A percentile compares a stretch with the other conserved stretches of the same genome.
These are phyloP conservation scores for Cladosporium sp. DNA, from an alignment of 2,329 filamentous ascomycete species.

Conservation along the genomic window DNA sequence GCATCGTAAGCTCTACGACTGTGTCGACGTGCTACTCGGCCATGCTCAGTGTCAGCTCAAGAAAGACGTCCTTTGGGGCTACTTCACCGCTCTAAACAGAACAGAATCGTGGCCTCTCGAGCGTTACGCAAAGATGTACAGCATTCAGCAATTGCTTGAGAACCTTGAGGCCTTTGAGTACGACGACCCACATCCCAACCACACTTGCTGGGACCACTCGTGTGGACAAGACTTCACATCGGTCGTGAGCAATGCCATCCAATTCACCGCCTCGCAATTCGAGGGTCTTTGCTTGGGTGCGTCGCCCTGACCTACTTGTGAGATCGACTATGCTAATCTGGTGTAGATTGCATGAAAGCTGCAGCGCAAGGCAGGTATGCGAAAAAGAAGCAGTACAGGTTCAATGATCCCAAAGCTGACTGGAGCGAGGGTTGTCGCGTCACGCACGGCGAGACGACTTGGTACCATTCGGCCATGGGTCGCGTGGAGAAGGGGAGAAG, in stretches of 20 bases:
- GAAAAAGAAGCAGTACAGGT: conserved; percentile 17
- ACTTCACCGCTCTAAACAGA: conserved; percentile 15
- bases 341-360: background rate
- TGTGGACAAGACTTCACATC: background rate
- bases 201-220: background rate
- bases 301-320: background rate
- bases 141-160: conserved; percentile 12
- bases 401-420: conserved; percentile 15
- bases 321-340: background rate
- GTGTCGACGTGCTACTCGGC: conserved; percentile 14
- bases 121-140: conserved; percentile 6
- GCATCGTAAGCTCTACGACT: conserved; percentile 16
- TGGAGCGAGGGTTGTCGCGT: conserved; percentile 29
- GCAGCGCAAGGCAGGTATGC: background rate
- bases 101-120: conserved; percentile 21
- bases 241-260: background rate
- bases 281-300: conserved; percentile 29
- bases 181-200: background rate
- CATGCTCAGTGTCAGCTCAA: background rate
- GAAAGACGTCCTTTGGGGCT: conserved; percentile 15
- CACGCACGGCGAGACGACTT: conserved; percentile 27
- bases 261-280: conserved; percentile 17
- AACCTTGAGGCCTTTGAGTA: conserved; percentile 13
- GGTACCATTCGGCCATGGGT: conserved; percentile 29
- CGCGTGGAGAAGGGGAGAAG: conserved; percentile 9